These are phyloP conservation scores for Rubus parviflorus DNA, from an alignment of 306 rosid genomes.

Conservation along the genomic window DNA sequence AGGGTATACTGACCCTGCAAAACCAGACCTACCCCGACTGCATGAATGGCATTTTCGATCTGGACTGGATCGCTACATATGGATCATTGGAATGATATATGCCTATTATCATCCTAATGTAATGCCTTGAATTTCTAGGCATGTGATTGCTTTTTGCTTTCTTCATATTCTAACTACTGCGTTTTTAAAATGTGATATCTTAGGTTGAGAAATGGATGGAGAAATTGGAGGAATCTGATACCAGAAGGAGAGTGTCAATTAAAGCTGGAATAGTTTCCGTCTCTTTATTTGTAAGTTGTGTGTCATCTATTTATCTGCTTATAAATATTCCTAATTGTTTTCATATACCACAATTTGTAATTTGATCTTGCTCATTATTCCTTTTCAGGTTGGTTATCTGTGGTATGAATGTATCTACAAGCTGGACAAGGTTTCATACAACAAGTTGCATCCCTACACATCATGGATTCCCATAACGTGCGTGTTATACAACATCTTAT, in stretches of 20 bases:
- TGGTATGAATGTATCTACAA: slow-evolving; percentile 95
- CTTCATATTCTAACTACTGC: slow-evolving; percentile 16
- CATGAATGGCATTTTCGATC: slow-evolving; percentile 99
- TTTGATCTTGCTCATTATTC: slow-evolving; percentile 30
- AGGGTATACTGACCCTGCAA: slow-evolving; percentile 98
- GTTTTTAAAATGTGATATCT: slow-evolving; percentile 22
- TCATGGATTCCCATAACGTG: slow-evolving; percentile 99
- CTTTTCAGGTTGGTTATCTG: slow-evolving; percentile 80
- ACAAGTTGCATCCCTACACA: slow-evolving; percentile 93
- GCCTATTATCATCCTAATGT: slow-evolving; percentile 95
- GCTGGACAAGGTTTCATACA: slow-evolving; percentile 94
- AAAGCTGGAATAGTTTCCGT: slow-evolving; percentile 70
- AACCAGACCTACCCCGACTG: slow-evolving; percentile 76
- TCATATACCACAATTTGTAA: slow-evolving; percentile 10
- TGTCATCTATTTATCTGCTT: slow-evolving; percentile 8
- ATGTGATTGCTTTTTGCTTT: slow-evolving; percentile 26
- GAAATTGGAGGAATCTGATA: slow-evolving; percentile 90
- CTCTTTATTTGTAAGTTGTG: slow-evolving; percentile 67
- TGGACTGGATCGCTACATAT: slow-evolving; percentile 99
- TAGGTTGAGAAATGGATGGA: slow-evolving; percentile 99
- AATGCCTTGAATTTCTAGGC: slow-evolving; percentile 36
- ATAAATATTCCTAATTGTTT: slow-evolving; percentile 9
- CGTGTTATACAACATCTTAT: slow-evolving; percentile 33
- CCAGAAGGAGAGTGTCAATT: slow-evolving; percentile 74
- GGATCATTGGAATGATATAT: slow-evolving; percentile 97